phyloP scores from a whole-genome alignment of 75 land plant genomes.

The Picea glauca region DNA sequence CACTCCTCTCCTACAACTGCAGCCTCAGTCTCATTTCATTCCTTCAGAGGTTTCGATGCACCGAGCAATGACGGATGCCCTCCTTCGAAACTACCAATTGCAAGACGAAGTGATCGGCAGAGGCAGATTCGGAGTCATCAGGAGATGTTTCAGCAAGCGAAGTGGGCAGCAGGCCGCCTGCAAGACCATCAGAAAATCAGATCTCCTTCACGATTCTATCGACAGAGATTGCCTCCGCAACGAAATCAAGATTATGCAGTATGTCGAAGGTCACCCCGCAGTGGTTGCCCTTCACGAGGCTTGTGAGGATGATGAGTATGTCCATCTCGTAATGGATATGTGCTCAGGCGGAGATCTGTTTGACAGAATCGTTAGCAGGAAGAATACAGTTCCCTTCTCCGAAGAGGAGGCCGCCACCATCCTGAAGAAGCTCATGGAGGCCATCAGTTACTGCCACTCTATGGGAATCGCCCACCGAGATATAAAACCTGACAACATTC shows the following conservation, averaged over 20 bases:
- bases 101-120: constrained; percentile 39
- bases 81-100: no score
- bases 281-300: constrained; percentile 30
- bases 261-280: constrained; percentile 29
- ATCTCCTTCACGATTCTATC: constrained; percentile 22
- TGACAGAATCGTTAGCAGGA: constrained; percentile 20
- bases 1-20: no score
- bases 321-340: constrained; percentile 15
- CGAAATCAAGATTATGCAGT: constrained; percentile 34
- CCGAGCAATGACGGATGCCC: no score
- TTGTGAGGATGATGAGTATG: constrained; percentile 29
- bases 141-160: constrained; percentile 16
- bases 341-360: constrained; percentile 29
- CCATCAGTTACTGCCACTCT: constrained; percentile 45
- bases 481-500: constrained; percentile 62
- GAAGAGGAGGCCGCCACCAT: constrained; percentile 37
- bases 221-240: constrained; percentile 35
- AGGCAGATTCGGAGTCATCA: constrained; percentile 45
- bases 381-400: not conserved
- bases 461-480: constrained; percentile 58
- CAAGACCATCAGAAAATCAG: constrained; percentile 27
- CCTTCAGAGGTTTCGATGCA: no score
- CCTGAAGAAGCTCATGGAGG: constrained; percentile 24
- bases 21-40: no score
- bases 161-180: constrained; percentile 33